These are phyloP conservation scores for Aegilops longissima DNA, from an alignment of 176 grass and related monocot species.

Conservation along the genomic window DNA sequence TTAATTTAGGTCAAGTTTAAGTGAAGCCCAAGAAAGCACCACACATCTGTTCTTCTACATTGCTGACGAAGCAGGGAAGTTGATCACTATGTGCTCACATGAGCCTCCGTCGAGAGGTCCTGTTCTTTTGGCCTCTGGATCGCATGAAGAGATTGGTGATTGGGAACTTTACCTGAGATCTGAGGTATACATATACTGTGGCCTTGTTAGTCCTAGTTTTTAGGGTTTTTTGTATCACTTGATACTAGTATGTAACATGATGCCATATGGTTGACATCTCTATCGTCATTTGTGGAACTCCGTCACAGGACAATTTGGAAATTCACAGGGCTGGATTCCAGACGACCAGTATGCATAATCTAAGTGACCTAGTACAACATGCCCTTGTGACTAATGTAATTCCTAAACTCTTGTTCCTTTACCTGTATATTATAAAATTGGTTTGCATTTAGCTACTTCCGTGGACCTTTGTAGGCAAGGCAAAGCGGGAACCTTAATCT, in stretches of 20 bases:
- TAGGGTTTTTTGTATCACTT: constrained; percentile 10
- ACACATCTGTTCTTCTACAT: constrained; percentile 89
- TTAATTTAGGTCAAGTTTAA: constrained; percentile 55
- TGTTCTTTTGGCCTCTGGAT: constrained; percentile 86
- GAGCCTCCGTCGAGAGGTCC: constrained; percentile 53
- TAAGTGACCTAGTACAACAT: constrained; percentile 81
- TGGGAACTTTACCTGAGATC: constrained; percentile 88
- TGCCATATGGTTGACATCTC: constrained; percentile 26
- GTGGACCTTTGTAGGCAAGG: constrained; percentile 66
- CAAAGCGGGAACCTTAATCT: constrained; percentile 73
- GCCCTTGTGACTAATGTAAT: constrained; percentile 75
- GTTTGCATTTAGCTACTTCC: constrained; percentile 8
- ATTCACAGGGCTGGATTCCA: constrained; percentile 81
- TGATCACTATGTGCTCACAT: constrained; percentile 51
- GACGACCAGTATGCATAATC: constrained; percentile 90
- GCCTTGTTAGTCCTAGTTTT: constrained; percentile 9
- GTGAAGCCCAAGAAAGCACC: constrained; percentile 56
- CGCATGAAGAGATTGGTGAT: constrained; percentile 58
- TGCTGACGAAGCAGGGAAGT: constrained; percentile 78
- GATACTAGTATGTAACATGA: constrained; percentile 4
- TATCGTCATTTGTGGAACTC: constrained; percentile 10
- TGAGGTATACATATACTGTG: constrained; percentile 46
- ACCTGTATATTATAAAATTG: constrained; percentile 20
- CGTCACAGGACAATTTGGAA: constrained; percentile 70
- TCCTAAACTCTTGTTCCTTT: constrained; percentile 33